Conservation (phyloP, 225 moss, liverwort and hornwort species). For the Pseudisothecium myosuroides region DNA sequence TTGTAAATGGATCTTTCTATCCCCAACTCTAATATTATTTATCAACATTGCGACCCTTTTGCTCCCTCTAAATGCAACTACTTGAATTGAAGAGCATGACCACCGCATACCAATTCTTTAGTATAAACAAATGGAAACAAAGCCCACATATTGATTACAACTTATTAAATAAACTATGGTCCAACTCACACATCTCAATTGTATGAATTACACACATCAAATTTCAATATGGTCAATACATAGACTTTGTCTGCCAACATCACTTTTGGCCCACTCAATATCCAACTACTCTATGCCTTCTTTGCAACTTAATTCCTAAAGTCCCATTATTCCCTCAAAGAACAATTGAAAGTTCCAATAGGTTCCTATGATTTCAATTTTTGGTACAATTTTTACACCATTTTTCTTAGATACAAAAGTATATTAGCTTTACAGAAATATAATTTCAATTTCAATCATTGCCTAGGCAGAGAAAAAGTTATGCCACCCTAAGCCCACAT, state of each 20-base stretch:
- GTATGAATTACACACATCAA: background rate
- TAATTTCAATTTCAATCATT: too few species aligned
- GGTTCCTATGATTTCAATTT: too few species aligned
- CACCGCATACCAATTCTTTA: rapidly evolving
- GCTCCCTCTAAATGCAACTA: background rate
- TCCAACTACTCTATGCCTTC: rapidly evolving
- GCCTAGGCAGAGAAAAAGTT: too few species aligned
- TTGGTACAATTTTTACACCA: too few species aligned
- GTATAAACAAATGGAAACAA: background rate
- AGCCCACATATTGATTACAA: background rate
- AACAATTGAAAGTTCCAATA: too few species aligned
- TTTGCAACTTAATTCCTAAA: background rate
- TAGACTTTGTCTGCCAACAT: background rate
- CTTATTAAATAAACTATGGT: background rate
- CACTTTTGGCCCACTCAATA: background rate
- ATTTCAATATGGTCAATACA: background rate
- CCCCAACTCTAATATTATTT: rapidly evolving
- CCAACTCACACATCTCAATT: background rate
- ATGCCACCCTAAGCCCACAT: too few species aligned
- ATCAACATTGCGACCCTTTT: background rate
- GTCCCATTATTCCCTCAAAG: rapidly evolving
- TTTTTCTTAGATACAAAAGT: too few species aligned
- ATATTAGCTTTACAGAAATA: too few species aligned
- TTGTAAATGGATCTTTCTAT: background rate
- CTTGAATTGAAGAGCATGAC: background rate